These are phyloP conservation scores for Cercospora sesami DNA, from an alignment of 2,329 filamentous ascomycete genomes.

Conservation along the genomic window DNA sequence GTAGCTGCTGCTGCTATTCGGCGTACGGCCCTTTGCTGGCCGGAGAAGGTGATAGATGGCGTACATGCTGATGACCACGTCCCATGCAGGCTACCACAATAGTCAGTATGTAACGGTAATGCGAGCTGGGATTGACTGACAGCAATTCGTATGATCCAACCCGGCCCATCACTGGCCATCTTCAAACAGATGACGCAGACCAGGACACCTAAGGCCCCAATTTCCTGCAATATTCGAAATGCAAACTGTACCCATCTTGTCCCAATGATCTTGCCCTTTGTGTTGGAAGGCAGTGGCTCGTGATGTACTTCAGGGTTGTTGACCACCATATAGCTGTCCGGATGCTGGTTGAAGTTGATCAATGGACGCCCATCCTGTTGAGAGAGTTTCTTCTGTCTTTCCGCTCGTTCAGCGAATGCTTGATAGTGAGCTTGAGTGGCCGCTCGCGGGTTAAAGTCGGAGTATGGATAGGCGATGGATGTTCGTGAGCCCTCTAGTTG, in stretches of 20 bases:
- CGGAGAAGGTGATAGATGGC: conserved; percentile 77
- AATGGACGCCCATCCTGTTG: conserved; percentile 74
- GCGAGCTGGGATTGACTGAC: conserved; percentile 23
- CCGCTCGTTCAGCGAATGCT: conserved; percentile 53
- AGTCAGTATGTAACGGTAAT: conserved; percentile 47
- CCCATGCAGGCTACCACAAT: conserved; percentile 66
- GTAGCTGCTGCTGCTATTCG: conserved; percentile 82
- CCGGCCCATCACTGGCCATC: conserved; percentile 42
- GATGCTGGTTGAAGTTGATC: conserved; percentile 81
- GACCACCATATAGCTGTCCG: conserved; percentile 70
- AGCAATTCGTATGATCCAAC: conserved; percentile 35
- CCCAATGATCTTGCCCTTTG: conserved; percentile 70
- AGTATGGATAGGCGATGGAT: conserved; percentile 56
- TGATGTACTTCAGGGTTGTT: conserved; percentile 62
- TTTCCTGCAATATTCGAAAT: conserved; percentile 65
- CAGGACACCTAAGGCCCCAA: conserved; percentile 70
- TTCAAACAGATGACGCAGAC: conserved; percentile 76
- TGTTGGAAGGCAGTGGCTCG: conserved; percentile 66
- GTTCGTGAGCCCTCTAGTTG: conserved; percentile 40
- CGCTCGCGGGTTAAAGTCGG: conserved; percentile 81
- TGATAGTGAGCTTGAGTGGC: conserved; percentile 74
- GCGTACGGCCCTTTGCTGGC: conserved; percentile 67
- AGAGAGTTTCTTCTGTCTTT: conserved; percentile 54
- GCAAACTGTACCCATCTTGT: conserved; percentile 68
- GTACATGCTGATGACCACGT: conserved; percentile 69